These are phyloP conservation scores for Moesziomyces antarcticus DNA, from an alignment of 1,284 basidiomycete genomes.

Conservation along the genomic window DNA sequence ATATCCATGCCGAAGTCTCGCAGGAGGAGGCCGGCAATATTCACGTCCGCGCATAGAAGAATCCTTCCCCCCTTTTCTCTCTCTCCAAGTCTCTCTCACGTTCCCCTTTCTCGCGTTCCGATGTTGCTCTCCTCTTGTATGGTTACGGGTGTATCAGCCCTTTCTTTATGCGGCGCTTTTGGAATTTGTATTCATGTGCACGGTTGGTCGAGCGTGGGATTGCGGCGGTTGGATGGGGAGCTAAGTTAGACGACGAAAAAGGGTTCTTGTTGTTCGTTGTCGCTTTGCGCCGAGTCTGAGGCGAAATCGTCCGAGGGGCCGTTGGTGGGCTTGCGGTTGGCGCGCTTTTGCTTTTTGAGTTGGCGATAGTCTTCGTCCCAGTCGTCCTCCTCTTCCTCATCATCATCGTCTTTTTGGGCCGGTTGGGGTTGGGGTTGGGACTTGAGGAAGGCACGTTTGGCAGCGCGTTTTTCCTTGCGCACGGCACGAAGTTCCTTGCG, in stretches of 20 bases:
- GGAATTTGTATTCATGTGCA: not conserved
- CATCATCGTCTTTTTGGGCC: constrained; percentile 11
- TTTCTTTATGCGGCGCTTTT: not conserved
- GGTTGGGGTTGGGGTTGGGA: constrained; percentile 1
- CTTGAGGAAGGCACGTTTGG: constrained; percentile 47
- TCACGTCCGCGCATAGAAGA: constrained; percentile 9
- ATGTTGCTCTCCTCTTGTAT: not conserved
- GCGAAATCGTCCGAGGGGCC: constrained; percentile 3
- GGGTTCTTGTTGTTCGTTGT: constrained; percentile 13
- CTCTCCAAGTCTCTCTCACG: not conserved
- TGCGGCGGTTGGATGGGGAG: not conserved
- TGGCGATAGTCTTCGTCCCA: constrained; percentile 57
- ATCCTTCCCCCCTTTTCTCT: not conserved
- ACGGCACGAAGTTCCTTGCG: constrained; percentile 20
- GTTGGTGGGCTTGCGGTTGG: constrained; percentile 14
- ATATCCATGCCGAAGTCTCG: not conserved
- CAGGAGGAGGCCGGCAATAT: constrained; percentile 9
- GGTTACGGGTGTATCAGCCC: not conserved
- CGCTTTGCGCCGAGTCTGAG: constrained; percentile 1
- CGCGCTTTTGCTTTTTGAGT: constrained; percentile 45
- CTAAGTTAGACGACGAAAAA: constrained; percentile 39
- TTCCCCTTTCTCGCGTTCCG: not conserved
- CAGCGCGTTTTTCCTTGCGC: constrained; percentile 45
- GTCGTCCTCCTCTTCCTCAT: constrained; percentile 52
- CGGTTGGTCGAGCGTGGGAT: not conserved